Evolutionary conservation across 768 basidiomycete species (phyloP).

Genomic region (Tylopilus intermedius): DNA sequence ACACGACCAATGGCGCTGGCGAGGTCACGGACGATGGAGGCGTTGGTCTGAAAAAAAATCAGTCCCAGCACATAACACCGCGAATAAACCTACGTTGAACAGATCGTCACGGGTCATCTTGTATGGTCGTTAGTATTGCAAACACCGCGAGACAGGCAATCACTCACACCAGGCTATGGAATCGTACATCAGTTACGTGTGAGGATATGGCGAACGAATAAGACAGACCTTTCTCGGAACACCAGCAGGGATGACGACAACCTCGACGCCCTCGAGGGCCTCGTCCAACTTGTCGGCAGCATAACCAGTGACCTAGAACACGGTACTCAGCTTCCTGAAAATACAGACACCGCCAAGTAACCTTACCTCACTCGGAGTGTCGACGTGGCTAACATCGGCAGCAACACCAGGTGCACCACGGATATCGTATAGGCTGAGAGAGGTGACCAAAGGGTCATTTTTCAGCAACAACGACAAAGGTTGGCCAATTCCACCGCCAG

Average conservation of each 20-base stretch:
- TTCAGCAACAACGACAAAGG: constrained; percentile 87
- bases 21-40: constrained; percentile 95
- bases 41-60: constrained; percentile 67
- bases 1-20: constrained; percentile 83
- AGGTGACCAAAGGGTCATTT: constrained; percentile 82
- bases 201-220: not conserved
- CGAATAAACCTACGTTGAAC: constrained; percentile 67
- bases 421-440: constrained; percentile 56
- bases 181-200: constrained; percentile 24
- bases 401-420: constrained; percentile 67
- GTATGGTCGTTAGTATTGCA: constrained; percentile 23
- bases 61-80: not conserved
- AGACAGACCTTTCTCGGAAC: constrained; percentile 88
- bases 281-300: constrained; percentile 83
- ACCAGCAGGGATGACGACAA: constrained; percentile 98
- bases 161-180: constrained; percentile 75
- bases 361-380: constrained; percentile 78
- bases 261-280: constrained; percentile 84
- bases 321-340: constrained; percentile 1
- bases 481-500: constrained; percentile 98
- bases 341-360: constrained; percentile 3
- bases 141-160: constrained; percentile 1
- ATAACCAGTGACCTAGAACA: constrained; percentile 68
- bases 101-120: constrained; percentile 97
- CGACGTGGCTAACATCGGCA: constrained; percentile 93